These are phyloP conservation scores for Paecilomyces variotii DNA, from an alignment of 2,329 filamentous ascomycete genomes.

Conservation along the genomic window DNA sequence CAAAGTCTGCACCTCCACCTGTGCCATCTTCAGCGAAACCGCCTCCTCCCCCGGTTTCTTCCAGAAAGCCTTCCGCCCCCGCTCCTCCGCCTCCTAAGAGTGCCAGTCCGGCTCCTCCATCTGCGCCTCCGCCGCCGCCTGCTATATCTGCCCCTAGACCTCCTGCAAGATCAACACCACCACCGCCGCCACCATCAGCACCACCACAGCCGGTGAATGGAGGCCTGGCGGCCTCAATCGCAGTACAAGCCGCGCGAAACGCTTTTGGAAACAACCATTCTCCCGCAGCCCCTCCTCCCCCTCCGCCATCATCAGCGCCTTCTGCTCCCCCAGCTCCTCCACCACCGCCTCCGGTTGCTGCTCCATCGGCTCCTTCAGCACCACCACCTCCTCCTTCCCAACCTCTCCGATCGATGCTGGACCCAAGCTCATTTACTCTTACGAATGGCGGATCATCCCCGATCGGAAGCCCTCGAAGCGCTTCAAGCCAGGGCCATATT, in stretches of 20 bases:
- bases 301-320: constrained; percentile 23
- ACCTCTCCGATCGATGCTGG: constrained; percentile 53
- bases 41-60: constrained; percentile 49
- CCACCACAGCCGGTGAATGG: constrained; percentile 30
- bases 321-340: constrained; percentile 41
- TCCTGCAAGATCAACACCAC: constrained; percentile 30
- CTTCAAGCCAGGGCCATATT: constrained; percentile 25
- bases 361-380: constrained; percentile 26
- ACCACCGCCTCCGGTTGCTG: constrained; percentile 37
- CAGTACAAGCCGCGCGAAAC: constrained; percentile 52
- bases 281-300: constrained; percentile 36
- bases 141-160: constrained; percentile 32
- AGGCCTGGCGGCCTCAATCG: constrained; percentile 41
- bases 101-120: constrained; percentile 35
- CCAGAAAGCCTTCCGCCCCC: constrained; percentile 50
- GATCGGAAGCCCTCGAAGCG: constrained; percentile 16
- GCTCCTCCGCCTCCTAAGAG: constrained; percentile 37
- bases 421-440: constrained; percentile 69
- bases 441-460: constrained; percentile 48
- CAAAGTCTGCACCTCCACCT: constrained; percentile 57
- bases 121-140: constrained; percentile 35
- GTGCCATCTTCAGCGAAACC: constrained; percentile 39
- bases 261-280: constrained; percentile 45
- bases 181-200: constrained; percentile 31
- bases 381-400: constrained; percentile 34